phyloP scores from a whole-genome alignment of 78 protist species.

The Emiliania huxleyi region DNA sequence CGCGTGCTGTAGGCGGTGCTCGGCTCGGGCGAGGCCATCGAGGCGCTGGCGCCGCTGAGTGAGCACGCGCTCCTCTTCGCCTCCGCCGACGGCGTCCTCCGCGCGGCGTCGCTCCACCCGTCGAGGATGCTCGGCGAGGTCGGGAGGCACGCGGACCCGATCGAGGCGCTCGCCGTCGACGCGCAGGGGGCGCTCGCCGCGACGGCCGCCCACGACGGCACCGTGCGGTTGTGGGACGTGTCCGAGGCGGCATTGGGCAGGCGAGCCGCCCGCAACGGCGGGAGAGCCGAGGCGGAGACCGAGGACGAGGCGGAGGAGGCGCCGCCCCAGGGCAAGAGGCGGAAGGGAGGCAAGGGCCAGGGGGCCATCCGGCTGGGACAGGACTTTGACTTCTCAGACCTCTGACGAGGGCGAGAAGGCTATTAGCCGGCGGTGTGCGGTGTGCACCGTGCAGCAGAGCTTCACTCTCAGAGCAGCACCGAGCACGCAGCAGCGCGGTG shows the following conservation, averaged over 20 bases:
- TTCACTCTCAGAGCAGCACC: too few relatives aligned
- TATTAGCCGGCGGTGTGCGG: too few relatives aligned
- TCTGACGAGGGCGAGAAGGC: too few relatives aligned
- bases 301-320: background rate
- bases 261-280: background rate
- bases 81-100: conserved; percentile 48
- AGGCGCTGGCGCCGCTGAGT: background rate
- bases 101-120: conserved; percentile 36
- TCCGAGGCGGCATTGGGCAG: background rate
- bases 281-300: background rate
- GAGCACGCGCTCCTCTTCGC: conserved; percentile 27
- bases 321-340: background rate
- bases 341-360: background rate
- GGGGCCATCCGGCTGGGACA: too few relatives aligned
- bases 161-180: conserved; percentile 23
- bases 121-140: conserved; percentile 34
- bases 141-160: conserved; percentile 53
- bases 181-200: background rate
- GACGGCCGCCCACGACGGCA: conserved; percentile 46
- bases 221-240: conserved; percentile 41
- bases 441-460: too few relatives aligned
- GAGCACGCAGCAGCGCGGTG: too few relatives aligned
- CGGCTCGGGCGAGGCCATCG: conserved; percentile 51
- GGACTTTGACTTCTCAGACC: too few relatives aligned
- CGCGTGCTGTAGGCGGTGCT: too few relatives aligned